A percentile compares a stretch with the other conserved stretches of the same genome.
These are phyloP conservation scores for Psilocybe subaeruginosa DNA, from an alignment of 768 basidiomycete genomes.

Conservation along the genomic window DNA sequence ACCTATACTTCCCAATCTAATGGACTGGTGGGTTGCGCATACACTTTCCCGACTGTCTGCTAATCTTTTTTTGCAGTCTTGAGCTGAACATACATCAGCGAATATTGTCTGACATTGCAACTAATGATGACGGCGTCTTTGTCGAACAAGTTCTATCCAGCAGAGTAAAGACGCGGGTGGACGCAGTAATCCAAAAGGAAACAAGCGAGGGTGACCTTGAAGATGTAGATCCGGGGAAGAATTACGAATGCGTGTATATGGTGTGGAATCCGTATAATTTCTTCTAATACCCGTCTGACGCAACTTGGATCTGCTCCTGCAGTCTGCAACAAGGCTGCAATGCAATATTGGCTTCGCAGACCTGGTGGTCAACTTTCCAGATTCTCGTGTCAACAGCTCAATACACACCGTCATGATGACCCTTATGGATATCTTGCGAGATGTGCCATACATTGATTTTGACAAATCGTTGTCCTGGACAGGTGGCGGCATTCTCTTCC, in stretches of 20 bases:
- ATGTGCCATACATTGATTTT: slow-evolving; percentile 78
- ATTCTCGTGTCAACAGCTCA: slow-evolving; percentile 51
- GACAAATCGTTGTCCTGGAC: slow-evolving; percentile 81
- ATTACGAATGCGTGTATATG: slow-evolving; percentile 54
- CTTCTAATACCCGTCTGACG: background rate
- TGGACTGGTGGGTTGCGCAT: slow-evolving; percentile 11
- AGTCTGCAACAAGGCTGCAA: slow-evolving; percentile 75
- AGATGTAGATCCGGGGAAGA: slow-evolving; percentile 21
- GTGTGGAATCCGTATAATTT: slow-evolving; percentile 37
- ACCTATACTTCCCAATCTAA: background rate
- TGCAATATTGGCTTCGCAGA: slow-evolving; percentile 87
- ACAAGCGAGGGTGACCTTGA: slow-evolving; percentile 28
- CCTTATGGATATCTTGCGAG: slow-evolving; percentile 68
- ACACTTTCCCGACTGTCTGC: background rate
- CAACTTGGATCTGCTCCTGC: background rate
- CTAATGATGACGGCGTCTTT: slow-evolving; percentile 46
- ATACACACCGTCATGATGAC: slow-evolving; percentile 57
- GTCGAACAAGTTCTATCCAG: slow-evolving; percentile 63
- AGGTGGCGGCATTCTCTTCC: slow-evolving; percentile 44
- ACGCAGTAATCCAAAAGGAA: slow-evolving; percentile 22
- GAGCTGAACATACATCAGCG: slow-evolving; percentile 80
- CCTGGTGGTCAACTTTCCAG: slow-evolving; percentile 66
- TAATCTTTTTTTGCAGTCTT: slow-evolving; percentile 44
- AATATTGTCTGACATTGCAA: slow-evolving; percentile 76
- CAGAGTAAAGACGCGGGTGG: slow-evolving; percentile 52